Percentiles rank a stretch among this genome's conserved stretches.
Evolutionary conservation across 2,329 filamentous ascomycete genomes (phyloP).

Genomic region (Graphilbum ipis-grandicollis): DNA sequence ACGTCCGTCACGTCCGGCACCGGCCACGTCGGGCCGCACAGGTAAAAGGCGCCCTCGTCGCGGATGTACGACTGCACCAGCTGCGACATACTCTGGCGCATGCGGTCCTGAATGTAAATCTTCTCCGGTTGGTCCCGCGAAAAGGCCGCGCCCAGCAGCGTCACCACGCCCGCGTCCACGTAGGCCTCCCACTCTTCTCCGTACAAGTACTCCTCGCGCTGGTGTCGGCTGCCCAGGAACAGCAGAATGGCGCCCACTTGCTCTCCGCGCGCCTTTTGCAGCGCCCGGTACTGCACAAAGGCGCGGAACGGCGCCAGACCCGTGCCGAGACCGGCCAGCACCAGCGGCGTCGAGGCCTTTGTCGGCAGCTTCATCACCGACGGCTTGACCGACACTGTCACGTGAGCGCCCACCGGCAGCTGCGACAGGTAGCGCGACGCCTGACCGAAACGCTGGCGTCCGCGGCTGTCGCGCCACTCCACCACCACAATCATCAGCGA

Average conservation of each 20-base stretch:
- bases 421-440: conserved; percentile 77
- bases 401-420: conserved; percentile 55
- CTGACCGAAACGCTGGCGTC: conserved; percentile 80
- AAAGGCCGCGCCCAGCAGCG: conserved; percentile 82
- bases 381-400: conserved; percentile 91
- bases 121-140: conserved; percentile 94
- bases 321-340: conserved; percentile 98
- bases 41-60: conserved; percentile 85
- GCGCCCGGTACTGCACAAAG: conserved; percentile 93
- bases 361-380: conserved; percentile 97
- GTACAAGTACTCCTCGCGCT: conserved; percentile 96
- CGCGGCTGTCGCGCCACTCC: conserved; percentile 78
- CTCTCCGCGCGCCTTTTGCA: conserved; percentile 95
- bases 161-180: conserved; percentile 86
- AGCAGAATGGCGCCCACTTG: conserved; percentile 83
- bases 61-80: conserved; percentile 76
- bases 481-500: conserved; percentile 95
- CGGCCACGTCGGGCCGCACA: conserved; percentile 96
- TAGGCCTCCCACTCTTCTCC: conserved; percentile 99
- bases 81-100: conserved; percentile 71
- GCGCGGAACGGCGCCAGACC: conserved; percentile 98
- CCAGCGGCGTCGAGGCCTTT: conserved; percentile 76
- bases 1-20: conserved; percentile 93
- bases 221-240: conserved; percentile 93
- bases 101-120: conserved; percentile 98